Conservation (phyloP, 1,139 yeast species). For the Hemisphaericaspora lyxosophila region DNA sequence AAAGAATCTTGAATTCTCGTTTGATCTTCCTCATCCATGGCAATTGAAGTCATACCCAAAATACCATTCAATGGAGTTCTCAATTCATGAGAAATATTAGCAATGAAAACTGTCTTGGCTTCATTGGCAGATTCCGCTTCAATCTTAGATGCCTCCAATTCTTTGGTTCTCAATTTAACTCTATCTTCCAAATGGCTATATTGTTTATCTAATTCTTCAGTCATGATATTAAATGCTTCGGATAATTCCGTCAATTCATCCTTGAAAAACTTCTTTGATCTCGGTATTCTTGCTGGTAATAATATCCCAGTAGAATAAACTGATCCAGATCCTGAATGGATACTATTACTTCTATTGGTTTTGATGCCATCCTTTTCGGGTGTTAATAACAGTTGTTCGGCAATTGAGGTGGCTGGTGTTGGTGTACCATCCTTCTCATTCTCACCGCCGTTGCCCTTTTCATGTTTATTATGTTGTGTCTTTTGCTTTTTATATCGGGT, state of each 20-base stretch:
- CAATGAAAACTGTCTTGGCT: conserved; percentile 91
- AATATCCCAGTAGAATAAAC: conserved; percentile 41
- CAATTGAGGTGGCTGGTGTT: conserved; percentile 1
- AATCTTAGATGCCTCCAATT: conserved; percentile 81
- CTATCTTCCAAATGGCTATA: conserved; percentile 84
- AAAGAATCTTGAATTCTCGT: conserved; percentile 63
- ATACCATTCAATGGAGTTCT: conserved; percentile 96
- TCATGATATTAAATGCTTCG: conserved; percentile 88
- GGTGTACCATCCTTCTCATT: conserved; percentile 5
- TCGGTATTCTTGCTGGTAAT: conserved; percentile 53
- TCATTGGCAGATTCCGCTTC: conserved; percentile 94
- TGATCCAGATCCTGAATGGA: conserved; percentile 30
- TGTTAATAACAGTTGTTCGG: conserved; percentile 1
- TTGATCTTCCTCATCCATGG: conserved; percentile 78
- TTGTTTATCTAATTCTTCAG: conserved; percentile 81
- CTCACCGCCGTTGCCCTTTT: conserved; percentile 6
- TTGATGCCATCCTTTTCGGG: background rate
- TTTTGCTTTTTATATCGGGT: conserved; percentile 34
- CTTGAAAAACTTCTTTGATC: conserved; percentile 58
- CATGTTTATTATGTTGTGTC: conserved; percentile 3
- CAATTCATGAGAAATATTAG: conserved; percentile 92
- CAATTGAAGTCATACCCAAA: conserved; percentile 92
- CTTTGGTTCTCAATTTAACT: conserved; percentile 84
- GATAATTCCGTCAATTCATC: conserved; percentile 89
- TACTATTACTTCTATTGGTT: conserved; percentile 19